phyloP scores from a whole-genome alignment of 73 alveolate genomes.

The Paramecium primaurelia region DNA sequence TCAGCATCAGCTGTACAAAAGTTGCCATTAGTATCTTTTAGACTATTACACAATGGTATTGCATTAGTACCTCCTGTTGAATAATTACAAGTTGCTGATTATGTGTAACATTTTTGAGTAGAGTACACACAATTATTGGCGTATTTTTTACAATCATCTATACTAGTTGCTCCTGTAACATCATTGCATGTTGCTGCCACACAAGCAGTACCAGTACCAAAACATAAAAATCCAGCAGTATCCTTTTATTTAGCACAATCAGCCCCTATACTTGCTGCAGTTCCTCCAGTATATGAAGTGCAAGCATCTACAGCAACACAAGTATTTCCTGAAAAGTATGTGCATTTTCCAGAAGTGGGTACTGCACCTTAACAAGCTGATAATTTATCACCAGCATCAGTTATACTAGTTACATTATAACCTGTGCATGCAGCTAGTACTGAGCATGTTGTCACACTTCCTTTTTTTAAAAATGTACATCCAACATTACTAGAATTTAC shows the following conservation, averaged over 20 bases:
- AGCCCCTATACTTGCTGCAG: neutral
- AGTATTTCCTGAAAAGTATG: neutral
- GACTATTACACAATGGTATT: neutral
- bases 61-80: neutral
- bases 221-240: neutral
- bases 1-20: neutral
- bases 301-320: neutral
- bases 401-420: neutral
- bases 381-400: neutral
- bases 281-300: neutral
- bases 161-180: constrained; percentile 23
- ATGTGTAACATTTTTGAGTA: neutral
- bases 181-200: neutral
- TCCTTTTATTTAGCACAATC: neutral
- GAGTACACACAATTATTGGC: neutral
- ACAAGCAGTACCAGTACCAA: neutral
- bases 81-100: neutral
- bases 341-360: neutral
- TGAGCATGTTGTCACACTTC: neutral
- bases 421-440: neutral
- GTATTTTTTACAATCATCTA: neutral
- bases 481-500: neutral
- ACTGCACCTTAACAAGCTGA: neutral
- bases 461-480: neutral
- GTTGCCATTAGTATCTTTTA: neutral